These are phyloP conservation scores for Mycena belliarum DNA, from an alignment of 768 basidiomycete genomes.

Conservation along the genomic window DNA sequence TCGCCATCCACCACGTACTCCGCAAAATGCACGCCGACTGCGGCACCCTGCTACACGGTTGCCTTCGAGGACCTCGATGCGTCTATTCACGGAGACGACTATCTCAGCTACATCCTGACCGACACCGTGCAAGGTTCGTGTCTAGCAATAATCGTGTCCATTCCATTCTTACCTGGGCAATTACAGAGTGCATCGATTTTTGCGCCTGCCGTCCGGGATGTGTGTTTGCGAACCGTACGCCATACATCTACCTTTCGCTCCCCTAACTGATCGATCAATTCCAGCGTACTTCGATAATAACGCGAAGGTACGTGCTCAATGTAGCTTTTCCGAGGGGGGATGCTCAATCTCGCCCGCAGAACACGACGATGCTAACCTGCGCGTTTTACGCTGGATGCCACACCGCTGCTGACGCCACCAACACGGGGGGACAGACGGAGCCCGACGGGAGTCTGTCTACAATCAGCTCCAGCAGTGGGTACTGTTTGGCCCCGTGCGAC, in stretches of 20 bases:
- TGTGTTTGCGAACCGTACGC: too few relatives aligned
- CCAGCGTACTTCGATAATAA: too few relatives aligned
- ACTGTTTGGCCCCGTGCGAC: too few relatives aligned
- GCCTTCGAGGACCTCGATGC: conserved; percentile 11
- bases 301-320: neutral
- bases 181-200: conserved; percentile 11
- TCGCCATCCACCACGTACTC: neutral
- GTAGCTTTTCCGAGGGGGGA: too few relatives aligned
- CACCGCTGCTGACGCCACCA: conserved; percentile 17
- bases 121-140: conserved; percentile 18
- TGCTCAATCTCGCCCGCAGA: neutral
- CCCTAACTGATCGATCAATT: too few relatives aligned
- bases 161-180: neutral
- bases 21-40: neutral
- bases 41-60: neutral
- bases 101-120: conserved; percentile 11
- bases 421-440: conserved; percentile 17
- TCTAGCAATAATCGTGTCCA: neutral
- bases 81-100: conserved; percentile 15
- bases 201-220: neutral
- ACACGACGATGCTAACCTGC: conserved; percentile 16
- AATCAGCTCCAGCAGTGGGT: conserved; percentile 11
- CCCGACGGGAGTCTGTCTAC: conserved; percentile 15
- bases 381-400: conserved; percentile 15
- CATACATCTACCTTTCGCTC: too few relatives aligned